Conservation (phyloP, 139 green algal species). For the Chlorella vulgaris region DNA sequence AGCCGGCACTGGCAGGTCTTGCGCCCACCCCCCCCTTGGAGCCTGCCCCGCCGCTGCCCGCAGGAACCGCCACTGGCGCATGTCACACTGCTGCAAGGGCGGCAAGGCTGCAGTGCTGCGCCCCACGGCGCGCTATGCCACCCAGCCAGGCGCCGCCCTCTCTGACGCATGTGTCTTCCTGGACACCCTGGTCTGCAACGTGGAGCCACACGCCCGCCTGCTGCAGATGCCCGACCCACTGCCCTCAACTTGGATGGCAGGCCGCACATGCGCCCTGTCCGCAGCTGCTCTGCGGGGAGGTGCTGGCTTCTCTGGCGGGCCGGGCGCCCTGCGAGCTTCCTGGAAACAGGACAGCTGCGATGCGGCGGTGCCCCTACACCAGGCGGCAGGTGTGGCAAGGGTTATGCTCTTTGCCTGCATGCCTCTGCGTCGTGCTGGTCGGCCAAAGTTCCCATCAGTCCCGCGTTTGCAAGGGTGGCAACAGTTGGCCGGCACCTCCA, state of each 20-base stretch:
- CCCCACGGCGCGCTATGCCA: conserved; percentile 58
- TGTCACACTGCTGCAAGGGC: conserved; percentile 73
- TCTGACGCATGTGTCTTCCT: conserved; percentile 56
- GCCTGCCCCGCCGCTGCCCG: too few relatives aligned
- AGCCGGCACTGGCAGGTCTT: too few relatives aligned
- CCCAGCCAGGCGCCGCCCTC: conserved; percentile 2
- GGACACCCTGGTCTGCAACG: conserved; percentile 69
- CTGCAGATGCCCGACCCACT: conserved; percentile 44
- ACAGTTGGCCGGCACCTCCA: too few relatives aligned
- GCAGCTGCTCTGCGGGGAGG: not conserved
- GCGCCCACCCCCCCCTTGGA: too few relatives aligned
- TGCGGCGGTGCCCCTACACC: not conserved
- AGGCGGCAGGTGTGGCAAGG: conserved; percentile 18
- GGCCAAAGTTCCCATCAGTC: too few relatives aligned
- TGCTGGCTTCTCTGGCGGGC: not conserved
- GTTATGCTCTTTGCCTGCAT: too few relatives aligned
- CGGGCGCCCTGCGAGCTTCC: not conserved
- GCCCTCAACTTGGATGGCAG: not conserved
- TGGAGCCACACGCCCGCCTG: conserved; percentile 49
- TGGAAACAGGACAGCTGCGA: conserved; percentile 22
- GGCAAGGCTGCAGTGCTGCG: conserved; percentile 66
- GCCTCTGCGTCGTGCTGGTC: too few relatives aligned
- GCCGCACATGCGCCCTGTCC: not conserved
- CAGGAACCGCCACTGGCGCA: conserved; percentile 80
- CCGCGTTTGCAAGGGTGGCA: too few relatives aligned